Evolutionary conservation across 1,284 basidiomycete species (phyloP).

Genomic region (Sanghuangporus baumii): DNA sequence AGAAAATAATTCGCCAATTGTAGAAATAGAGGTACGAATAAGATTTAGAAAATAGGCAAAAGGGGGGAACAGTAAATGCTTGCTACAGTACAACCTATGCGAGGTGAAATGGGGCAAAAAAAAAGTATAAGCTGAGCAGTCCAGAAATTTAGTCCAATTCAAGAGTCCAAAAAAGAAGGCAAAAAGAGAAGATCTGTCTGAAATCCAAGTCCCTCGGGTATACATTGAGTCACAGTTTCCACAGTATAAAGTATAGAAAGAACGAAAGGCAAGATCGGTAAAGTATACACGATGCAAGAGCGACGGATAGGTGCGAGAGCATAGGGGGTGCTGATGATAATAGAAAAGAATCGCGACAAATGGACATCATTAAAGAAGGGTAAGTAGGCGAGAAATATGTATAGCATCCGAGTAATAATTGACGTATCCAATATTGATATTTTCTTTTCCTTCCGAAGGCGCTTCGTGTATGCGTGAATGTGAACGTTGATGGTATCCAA

Average conservation of each 20-base stretch:
- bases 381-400: not conserved
- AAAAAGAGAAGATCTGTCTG: not conserved
- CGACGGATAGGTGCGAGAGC: not conserved
- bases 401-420: not conserved
- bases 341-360: not conserved
- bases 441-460: not conserved
- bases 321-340: not conserved
- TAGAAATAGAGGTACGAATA: not conserved
- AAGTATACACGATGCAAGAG: not conserved
- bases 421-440: not conserved
- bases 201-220: not conserved
- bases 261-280: not conserved
- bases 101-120: not conserved
- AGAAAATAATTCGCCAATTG: not conserved
- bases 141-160: not conserved
- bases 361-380: not conserved
- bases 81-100: not conserved
- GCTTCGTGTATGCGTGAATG: not conserved
- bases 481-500: not conserved
- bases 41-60: not conserved
- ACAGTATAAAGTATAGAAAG: not conserved
- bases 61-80: not conserved
- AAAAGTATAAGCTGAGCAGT: not conserved
- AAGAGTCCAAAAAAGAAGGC: not conserved
- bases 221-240: not conserved